These are phyloP conservation scores for Aulographum hederae DNA, from an alignment of 2,329 filamentous ascomycete genomes.

Conservation along the genomic window DNA sequence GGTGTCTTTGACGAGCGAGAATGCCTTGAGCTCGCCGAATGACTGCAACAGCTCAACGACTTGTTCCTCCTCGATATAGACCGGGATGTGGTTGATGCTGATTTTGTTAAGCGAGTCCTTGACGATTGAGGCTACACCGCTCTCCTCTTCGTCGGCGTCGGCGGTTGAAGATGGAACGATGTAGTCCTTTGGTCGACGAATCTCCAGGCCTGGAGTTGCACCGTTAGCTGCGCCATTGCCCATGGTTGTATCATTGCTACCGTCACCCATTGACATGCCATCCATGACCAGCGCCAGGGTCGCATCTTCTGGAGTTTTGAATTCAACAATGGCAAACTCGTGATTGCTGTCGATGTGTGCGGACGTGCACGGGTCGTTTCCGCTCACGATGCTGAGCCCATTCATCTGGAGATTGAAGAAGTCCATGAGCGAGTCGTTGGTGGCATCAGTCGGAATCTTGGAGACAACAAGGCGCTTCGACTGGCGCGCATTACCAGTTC, in stretches of 20 bases:
- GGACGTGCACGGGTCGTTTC: constrained; percentile 65
- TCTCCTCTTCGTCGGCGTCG: constrained; percentile 54
- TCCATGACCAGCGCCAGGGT: constrained; percentile 84
- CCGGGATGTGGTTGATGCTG: constrained; percentile 73
- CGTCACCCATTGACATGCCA: constrained; percentile 69
- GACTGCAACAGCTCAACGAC: constrained; percentile 76
- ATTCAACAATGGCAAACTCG: constrained; percentile 75
- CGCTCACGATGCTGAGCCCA: constrained; percentile 79
- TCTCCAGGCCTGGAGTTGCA: constrained; percentile 42
- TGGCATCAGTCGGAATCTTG: constrained; percentile 57
- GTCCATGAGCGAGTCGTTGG: constrained; percentile 55
- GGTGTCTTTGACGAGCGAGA: constrained; percentile 73
- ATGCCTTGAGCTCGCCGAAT: constrained; percentile 86
- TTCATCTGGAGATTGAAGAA: constrained; percentile 98
- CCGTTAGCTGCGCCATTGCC: constrained; percentile 29
- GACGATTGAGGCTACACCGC: constrained; percentile 62
- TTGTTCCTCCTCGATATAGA: constrained; percentile 78
- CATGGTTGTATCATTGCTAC: constrained; percentile 40
- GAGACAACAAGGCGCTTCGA: constrained; percentile 79
- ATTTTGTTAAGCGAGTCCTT: constrained; percentile 92
- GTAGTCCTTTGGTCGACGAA: constrained; percentile 88
- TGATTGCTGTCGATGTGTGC: constrained; percentile 66
- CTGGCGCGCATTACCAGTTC: constrained; percentile 84
- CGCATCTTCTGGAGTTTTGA: constrained; percentile 70
- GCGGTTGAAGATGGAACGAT: constrained; percentile 66